These are phyloP conservation scores for Dillenia suffruticosa DNA, from an alignment of 164 flowering plant species.

Conservation along the genomic window DNA sequence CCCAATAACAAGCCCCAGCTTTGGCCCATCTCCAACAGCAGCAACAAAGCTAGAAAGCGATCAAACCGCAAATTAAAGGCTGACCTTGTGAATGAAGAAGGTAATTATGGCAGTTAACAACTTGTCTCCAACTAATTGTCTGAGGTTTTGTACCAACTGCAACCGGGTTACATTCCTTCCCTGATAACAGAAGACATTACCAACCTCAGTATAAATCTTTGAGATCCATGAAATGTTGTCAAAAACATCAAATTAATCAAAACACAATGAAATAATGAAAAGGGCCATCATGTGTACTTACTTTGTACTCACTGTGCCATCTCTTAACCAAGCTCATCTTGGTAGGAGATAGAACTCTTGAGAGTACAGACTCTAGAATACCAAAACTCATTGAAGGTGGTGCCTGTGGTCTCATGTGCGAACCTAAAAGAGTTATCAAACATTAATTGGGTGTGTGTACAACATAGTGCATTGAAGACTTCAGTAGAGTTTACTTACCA, in stretches of 20 bases:
- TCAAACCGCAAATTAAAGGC: no score
- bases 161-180: slow-evolving; percentile 37
- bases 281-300: slow-evolving; percentile 8
- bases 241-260: neutral
- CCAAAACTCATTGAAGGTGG: slow-evolving; percentile 41
- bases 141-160: slow-evolving; percentile 38
- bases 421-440: slow-evolving; percentile 1
- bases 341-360: slow-evolving; percentile 19
- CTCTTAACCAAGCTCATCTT: slow-evolving; percentile 16
- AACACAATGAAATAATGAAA: neutral
- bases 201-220: no score
- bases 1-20: neutral
- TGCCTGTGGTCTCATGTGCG: neutral
- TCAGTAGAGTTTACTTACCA: slow-evolving; percentile 19
- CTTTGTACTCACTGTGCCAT: slow-evolving; percentile 19
- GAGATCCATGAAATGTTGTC: neutral
- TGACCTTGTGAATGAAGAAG: slow-evolving; percentile 10
- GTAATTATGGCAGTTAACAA: slow-evolving; percentile 40
- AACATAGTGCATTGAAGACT: neutral
- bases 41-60: neutral
- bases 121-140: slow-evolving; percentile 54
- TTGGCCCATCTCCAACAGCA: neutral
- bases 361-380: slow-evolving; percentile 17
- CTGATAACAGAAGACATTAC: slow-evolving; percentile 19
- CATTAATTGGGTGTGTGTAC: neutral